Evolutionary conservation across 495 filamentous ascomycete species (phyloP), one percentile per base, ranked within the genome.

Genomic region (Aspergillus diversus): DNA sequence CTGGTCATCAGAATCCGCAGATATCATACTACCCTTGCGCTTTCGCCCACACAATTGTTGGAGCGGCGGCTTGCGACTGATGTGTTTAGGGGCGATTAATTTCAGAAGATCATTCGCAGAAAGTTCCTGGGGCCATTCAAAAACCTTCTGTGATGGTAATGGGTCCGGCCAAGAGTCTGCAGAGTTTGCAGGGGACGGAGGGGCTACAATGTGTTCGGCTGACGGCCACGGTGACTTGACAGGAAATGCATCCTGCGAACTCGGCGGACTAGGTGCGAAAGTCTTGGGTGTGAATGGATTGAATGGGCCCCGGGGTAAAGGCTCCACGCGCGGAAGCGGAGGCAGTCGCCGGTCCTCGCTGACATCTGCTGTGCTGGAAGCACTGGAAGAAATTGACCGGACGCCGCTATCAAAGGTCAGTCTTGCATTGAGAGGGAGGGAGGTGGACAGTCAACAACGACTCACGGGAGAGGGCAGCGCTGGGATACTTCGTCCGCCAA

Each of bases 31-130:
- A n/a, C 71, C 71, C 70, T 80, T 81, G 56, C 79, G 77, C 71
- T 81, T 81, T 13, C 77, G 77, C 34, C 76, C 77, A 57, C 77
- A 80, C 12, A 79, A 69, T 57, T 81, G 78, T 70, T 81, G 79
- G 32, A 81, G 66, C 12, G 79, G 79, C 2, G 70, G 70, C 66
- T 80, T 81, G 55, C 79, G 76, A 70, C 76, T 80, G 60, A 75
- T 76, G 58, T 78, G 72, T 46, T 74, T 71, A 7, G 78, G 78
- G 5, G 71, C 70, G 48, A 81, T 73, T 51, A 81, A 60, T 37
- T 69, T 62, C 68, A 79, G 69, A 55, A 80, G 74, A 53, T 80
- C 75, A 15, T 61, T 52, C 12, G 65, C 63, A 7, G 77, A 75
- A 35, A 79, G 70, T 49, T 77, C 71, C 17, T 64, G 71, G 27